Evolutionary conservation across 768 basidiomycete species (phyloP).

Genomic region (Hypsizygus marmoreus): DNA sequence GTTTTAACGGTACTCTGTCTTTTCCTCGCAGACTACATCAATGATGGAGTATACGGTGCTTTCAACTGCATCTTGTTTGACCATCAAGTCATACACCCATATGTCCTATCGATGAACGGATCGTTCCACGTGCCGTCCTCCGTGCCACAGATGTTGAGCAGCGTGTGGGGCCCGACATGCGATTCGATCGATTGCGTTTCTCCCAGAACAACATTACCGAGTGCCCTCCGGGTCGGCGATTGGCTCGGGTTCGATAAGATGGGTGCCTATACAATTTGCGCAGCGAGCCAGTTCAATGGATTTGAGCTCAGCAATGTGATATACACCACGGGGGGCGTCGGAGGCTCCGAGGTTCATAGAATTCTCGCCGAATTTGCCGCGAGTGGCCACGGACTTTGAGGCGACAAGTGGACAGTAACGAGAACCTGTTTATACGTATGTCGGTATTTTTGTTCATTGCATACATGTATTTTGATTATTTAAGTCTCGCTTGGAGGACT

Average conservation of each 20-base stretch:
- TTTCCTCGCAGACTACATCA: conserved; percentile 84
- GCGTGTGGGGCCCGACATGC: conserved; percentile 98
- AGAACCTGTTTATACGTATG: not conserved
- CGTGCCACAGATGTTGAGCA: conserved; percentile 53
- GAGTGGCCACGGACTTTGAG: conserved; percentile 39
- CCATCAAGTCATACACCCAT: conserved; percentile 89
- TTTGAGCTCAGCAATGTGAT: conserved; percentile 79
- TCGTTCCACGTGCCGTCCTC: conserved; percentile 58
- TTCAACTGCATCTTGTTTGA: conserved; percentile 98
- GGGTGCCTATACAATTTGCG: conserved; percentile 99
- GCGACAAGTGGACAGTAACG: conserved; percentile 10
- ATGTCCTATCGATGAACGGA: conserved; percentile 69
- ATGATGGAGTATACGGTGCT: conserved; percentile 97
- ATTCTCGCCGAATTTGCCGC: conserved; percentile 52
- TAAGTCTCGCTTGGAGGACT: not conserved
- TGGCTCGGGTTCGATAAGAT: conserved; percentile 98
- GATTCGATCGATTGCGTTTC: conserved; percentile 96
- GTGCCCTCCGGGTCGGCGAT: conserved; percentile 82
- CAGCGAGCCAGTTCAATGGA: conserved; percentile 94
- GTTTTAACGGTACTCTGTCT: conserved; percentile 15
- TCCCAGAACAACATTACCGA: conserved; percentile 60
- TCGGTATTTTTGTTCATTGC: not conserved
- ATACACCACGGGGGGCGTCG: conserved; percentile 70
- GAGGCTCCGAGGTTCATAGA: conserved; percentile 51
- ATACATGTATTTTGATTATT: not conserved